Conservation (phyloP, 2,329 filamentous ascomycete genomes). For the Juglanconis juglandina region DNA sequence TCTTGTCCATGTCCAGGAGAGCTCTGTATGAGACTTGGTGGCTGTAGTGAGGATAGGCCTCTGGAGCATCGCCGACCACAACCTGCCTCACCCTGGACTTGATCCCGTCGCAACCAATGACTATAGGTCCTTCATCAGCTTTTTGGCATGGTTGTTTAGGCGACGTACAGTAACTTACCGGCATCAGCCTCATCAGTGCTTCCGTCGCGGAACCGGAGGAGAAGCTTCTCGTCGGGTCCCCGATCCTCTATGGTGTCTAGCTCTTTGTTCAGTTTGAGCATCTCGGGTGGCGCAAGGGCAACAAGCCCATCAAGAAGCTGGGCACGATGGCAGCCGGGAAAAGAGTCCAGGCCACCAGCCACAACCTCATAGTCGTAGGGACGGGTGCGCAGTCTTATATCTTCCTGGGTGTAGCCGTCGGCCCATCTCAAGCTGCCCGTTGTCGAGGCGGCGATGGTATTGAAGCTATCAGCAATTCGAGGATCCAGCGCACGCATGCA, state of each 20-base stretch:
- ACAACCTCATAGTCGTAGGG: background rate
- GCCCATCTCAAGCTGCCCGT: background rate
- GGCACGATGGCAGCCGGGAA: slow-evolving; percentile 25
- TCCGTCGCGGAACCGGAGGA: slow-evolving; percentile 37
- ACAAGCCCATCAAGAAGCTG: slow-evolving; percentile 19
- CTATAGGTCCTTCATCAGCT: no score
- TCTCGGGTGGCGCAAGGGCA: slow-evolving; percentile 12
- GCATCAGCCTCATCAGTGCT: slow-evolving; percentile 35
- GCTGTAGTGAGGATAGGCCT: no score
- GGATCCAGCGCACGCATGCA: slow-evolving; percentile 31
- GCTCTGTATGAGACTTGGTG: no score
- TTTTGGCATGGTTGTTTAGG: no score
- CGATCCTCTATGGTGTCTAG: slow-evolving; percentile 13
- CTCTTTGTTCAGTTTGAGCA: slow-evolving; percentile 12
- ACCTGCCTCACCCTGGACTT: no score
- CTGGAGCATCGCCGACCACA: no score
- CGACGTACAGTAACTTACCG: background rate
- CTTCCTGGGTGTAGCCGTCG: background rate
- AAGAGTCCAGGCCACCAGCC: slow-evolving; percentile 6
- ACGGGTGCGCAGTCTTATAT: background rate
- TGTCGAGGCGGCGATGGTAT: slow-evolving; percentile 22
- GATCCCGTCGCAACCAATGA: no score
- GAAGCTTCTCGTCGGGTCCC: slow-evolving; percentile 21
- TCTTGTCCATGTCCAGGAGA: no score
- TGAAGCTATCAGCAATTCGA: slow-evolving; percentile 28